A percentile compares a stretch with the other conserved stretches of the same genome.
These are phyloP conservation scores for Cladosporium colombiae DNA, from an alignment of 2,329 filamentous ascomycete species.

Conservation along the genomic window DNA sequence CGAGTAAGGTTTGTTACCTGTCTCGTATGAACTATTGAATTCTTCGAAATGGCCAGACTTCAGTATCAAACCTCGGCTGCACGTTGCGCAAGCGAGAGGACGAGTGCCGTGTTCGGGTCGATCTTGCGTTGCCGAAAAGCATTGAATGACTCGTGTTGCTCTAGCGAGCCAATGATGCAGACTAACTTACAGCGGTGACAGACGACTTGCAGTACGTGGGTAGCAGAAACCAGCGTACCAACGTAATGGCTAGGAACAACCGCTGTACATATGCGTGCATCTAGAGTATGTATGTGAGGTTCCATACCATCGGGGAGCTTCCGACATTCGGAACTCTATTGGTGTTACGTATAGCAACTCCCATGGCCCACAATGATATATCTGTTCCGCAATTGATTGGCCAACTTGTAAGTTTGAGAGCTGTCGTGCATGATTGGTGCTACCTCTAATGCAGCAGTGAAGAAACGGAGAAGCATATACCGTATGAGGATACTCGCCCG, in stretches of 20 bases:
- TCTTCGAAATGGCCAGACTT: background rate
- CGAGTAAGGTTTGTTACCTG: background rate
- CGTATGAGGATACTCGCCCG: background rate
- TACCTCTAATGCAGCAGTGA: background rate
- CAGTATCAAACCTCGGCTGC: background rate
- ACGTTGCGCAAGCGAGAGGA: background rate
- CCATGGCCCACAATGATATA: background rate
- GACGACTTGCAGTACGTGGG: background rate
- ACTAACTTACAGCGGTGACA: background rate
- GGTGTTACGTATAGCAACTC: background rate
- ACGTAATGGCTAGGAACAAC: background rate
- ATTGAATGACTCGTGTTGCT: background rate
- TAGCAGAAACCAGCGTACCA: background rate
- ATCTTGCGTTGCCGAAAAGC: background rate
- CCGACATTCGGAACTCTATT: background rate
- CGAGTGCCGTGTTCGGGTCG: background rate
- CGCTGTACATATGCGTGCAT: background rate
- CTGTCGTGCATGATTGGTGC: background rate
- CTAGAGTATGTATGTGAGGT: background rate
- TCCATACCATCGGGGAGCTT: background rate
- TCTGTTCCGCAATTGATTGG: background rate
- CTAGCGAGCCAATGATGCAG: background rate
- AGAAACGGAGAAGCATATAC: background rate
- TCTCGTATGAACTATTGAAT: background rate
- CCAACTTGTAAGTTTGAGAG: background rate